A percentile compares a stretch with the other conserved stretches of the same genome.
phyloP scores from a whole-genome alignment of 1,139 yeast species.

The Candida smagusa region DNA sequence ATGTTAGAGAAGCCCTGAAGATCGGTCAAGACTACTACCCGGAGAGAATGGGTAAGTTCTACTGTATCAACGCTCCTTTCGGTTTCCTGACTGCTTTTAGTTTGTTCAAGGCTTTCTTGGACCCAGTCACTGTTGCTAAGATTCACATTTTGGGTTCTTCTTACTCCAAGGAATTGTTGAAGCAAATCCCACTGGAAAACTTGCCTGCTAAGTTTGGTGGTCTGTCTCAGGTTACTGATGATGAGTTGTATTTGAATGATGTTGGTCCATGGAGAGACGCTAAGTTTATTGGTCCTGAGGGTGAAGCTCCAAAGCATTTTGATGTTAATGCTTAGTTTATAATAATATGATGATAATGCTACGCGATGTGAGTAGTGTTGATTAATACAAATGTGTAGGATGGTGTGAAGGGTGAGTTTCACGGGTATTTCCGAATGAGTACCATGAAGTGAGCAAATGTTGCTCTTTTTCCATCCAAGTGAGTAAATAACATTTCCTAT shows the following conservation, averaged over 20 bases:
- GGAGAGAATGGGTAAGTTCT: constrained; percentile 99
- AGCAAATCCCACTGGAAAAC: constrained; percentile 91
- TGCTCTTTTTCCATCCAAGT: no score
- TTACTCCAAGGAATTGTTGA: constrained; percentile 77
- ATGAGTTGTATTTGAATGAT: constrained; percentile 85
- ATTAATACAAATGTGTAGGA: no score
- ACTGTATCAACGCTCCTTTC: constrained; percentile 93
- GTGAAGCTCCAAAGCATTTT: constrained; percentile 71
- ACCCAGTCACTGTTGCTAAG: constrained; percentile 97
- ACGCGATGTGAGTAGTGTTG: no score
- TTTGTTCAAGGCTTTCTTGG: constrained; percentile 87
- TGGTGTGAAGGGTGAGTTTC: no score
- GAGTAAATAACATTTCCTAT: no score
- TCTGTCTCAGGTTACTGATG: constrained; percentile 59
- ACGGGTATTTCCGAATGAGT: no score
- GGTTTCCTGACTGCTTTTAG: constrained; percentile 94
- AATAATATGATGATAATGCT: no score
- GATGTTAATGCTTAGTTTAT: constrained; percentile 1
- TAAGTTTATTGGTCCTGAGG: constrained; percentile 79
- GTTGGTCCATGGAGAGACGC: constrained; percentile 97
- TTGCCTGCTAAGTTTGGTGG: constrained; percentile 93
- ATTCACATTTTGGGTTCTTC: constrained; percentile 81
- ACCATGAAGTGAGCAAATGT: no score
- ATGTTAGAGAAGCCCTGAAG: constrained; percentile 87
- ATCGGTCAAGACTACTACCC: constrained; percentile 98